Base-by-base conservation (phyloP, 2,329 filamentous ascomycete genomes). In the Diaporthe citri region DNA sequence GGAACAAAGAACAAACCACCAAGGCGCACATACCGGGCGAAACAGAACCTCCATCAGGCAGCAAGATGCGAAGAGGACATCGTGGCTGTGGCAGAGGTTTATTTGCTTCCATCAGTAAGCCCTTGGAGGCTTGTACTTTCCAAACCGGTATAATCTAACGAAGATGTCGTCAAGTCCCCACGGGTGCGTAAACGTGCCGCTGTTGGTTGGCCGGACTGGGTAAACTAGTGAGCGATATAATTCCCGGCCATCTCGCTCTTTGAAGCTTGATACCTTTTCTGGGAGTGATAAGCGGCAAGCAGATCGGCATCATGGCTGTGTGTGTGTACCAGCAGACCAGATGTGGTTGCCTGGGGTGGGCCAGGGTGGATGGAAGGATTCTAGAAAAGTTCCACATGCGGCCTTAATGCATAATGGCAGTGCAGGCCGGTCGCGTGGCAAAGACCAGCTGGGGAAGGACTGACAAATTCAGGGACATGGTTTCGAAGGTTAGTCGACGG, bases 301-400 rank as follows among this genome's bases (percentile, higher is more conserved):
- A 62, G 52, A 51, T 72, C 31, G 25, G 39, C 48, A n/a, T 62
- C 57, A 41, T 41, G 70, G 70, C 70, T 64, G 57, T 72, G 56
- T 39, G 41, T 17, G 31, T 41, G 57, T 62, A 43, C 36, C 57
- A 25, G 31, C 20, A 22, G n/a, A 55, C 22, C 15, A 8, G 3
- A 41, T 69, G 46, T 36, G 57, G 57, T 34, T 72, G 57, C 57
- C 57, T 72, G 36, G 57, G n/a, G 46, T 64, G 43, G 59, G 36
- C 34, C 64, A 67, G 46, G 51, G 51, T 55, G 57, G 34, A 34
- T 43, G 46, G 71, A 72, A 72, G 59, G 57, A 51, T 67, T 75
- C 73, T 66, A 72, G 59, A 75, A 72, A 34, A 56, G 43, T 62
- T 71, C 73, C 73, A 60, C 60, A 43, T 34, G 28, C 71, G 51